Conservation (phyloP, 2,329 filamentous ascomycete genomes). For the Paecilomyces formosus region DNA sequence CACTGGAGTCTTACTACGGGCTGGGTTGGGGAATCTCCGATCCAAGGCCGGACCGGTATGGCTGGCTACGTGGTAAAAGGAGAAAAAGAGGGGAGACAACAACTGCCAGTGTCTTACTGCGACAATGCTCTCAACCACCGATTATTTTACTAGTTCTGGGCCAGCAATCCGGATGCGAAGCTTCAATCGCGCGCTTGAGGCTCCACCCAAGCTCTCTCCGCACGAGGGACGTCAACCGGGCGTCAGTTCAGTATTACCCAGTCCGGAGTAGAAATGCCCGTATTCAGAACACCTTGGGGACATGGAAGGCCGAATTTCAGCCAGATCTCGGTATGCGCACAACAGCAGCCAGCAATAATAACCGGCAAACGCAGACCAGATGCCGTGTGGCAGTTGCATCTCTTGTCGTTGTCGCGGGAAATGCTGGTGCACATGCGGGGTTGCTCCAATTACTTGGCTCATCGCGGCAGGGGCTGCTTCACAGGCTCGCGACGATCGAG, state of each 20-base stretch:
- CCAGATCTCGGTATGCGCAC: not conserved
- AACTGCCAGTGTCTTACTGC: not conserved
- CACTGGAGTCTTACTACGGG: not conserved
- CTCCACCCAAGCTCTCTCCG: constrained; percentile 8
- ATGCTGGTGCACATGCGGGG: not conserved
- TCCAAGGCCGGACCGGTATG: not conserved
- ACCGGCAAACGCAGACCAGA: not conserved
- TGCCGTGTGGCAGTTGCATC: not conserved
- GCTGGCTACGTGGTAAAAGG: not conserved
- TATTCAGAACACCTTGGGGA: not conserved
- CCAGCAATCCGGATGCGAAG: not conserved
- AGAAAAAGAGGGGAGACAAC: not conserved
- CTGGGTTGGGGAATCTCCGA: not conserved
- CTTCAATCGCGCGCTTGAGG: not conserved
- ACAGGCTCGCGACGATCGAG: too few relatives aligned
- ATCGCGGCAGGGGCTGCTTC: not conserved
- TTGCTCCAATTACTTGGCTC: not conserved
- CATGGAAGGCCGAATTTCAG: not conserved
- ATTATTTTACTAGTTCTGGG: not conserved
- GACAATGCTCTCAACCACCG: not conserved
- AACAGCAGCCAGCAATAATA: not conserved
- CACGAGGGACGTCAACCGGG: constrained; percentile 13
- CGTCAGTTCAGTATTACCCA: not conserved
- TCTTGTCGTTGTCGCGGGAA: not conserved
- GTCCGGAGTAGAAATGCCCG: not conserved